Percentiles rank a stretch among this genome's conserved stretches.
Evolutionary conservation across 1,284 basidiomycete species (phyloP).

Genomic region (Pholiota adiposa): DNA sequence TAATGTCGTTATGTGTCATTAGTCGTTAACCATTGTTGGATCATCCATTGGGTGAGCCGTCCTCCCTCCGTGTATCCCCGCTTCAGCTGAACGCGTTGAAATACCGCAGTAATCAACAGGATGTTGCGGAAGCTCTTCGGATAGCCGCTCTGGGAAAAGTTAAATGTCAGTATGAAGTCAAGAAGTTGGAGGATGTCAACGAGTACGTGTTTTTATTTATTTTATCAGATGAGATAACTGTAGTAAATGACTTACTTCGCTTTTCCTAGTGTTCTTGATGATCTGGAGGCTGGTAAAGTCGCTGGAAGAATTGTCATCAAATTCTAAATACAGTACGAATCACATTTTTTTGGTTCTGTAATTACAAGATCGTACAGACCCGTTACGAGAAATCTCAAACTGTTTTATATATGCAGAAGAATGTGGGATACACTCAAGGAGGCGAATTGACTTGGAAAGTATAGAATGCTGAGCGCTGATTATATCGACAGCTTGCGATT

Average conservation of each 20-base stretch:
- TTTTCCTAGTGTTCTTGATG: constrained; percentile 38
- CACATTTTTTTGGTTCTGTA: too few species aligned
- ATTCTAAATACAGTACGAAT: constrained; percentile 19
- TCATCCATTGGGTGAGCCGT: constrained; percentile 57
- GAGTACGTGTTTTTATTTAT: constrained; percentile 42
- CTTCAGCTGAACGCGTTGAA: background rate
- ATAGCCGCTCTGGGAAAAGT: constrained; percentile 70
- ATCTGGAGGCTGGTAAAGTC: constrained; percentile 37
- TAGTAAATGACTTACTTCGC: too few species aligned
- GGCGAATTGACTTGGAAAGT: too few species aligned
- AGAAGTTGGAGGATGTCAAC: constrained; percentile 53
- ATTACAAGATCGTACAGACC: too few species aligned
- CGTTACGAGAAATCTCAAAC: too few species aligned
- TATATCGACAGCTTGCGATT: too few species aligned
- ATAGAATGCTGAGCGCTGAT: too few species aligned
- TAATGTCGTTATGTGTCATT: too few species aligned
- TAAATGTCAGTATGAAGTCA: constrained; percentile 52
- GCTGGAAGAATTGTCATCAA: constrained; percentile 39
- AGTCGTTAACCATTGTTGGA: constrained; percentile 61
- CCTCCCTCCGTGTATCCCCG: background rate
- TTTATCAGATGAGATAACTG: too few species aligned
- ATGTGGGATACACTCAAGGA: too few species aligned
- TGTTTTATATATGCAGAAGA: too few species aligned
- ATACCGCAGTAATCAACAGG: constrained; percentile 55
- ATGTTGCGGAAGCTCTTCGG: constrained; percentile 66